phyloP scores from a whole-genome alignment of 805 yeast species.

The Ogataea zsoltii region DNA sequence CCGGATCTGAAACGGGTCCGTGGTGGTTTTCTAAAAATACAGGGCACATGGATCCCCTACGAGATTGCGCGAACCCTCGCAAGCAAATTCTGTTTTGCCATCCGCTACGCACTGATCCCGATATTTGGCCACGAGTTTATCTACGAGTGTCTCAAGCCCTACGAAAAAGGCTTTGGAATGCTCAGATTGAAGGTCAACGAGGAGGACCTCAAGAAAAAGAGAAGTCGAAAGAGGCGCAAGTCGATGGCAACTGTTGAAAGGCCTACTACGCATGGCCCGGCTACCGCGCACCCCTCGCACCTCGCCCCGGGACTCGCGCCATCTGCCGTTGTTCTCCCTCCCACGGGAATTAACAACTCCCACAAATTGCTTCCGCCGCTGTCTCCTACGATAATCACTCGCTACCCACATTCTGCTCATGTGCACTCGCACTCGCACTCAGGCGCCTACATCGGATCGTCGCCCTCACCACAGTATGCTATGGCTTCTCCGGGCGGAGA shows the following conservation, averaged over 20 bases:
- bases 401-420: constrained; percentile 6
- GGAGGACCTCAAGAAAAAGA: constrained; percentile 27
- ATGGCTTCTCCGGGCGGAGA: constrained; percentile 1
- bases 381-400: constrained; percentile 16
- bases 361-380: constrained; percentile 20
- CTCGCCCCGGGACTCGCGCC: background rate
- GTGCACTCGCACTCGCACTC: background rate
- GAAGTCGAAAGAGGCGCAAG: constrained; percentile 24
- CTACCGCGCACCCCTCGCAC: background rate
- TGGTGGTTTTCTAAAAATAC: constrained; percentile 90
- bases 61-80: constrained; percentile 69
- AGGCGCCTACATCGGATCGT: constrained; percentile 2
- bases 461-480: constrained; percentile 7
- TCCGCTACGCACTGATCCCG: constrained; percentile 75
- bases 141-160: constrained; percentile 56
- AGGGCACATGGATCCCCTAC: constrained; percentile 91
- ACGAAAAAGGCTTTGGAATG: constrained; percentile 65
- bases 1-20: constrained; percentile 69
- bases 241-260: background rate
- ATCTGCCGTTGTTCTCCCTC: background rate
- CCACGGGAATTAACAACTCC: constrained; percentile 7
- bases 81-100: constrained; percentile 71
- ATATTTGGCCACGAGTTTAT: constrained; percentile 75
- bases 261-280: background rate
- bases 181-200: constrained; percentile 42